phyloP scores from a whole-genome alignment of 129 eudicot species.

The Ambrosia artemisiifolia region DNA sequence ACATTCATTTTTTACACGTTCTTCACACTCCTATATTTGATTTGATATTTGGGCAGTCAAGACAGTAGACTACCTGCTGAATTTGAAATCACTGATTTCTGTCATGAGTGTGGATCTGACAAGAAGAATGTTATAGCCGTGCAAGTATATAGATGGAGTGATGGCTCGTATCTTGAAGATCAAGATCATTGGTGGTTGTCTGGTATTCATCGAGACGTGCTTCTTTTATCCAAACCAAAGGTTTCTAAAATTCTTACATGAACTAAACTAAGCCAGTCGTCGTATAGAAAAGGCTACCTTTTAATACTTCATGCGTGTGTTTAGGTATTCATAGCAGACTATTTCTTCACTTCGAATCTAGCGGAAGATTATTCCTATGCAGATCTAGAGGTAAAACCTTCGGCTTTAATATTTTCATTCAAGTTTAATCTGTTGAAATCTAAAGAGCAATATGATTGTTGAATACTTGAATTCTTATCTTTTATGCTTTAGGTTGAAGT shows the following conservation, averaged over 20 bases:
- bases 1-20: no score
- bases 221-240: slow-evolving; percentile 88
- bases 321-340: slow-evolving; percentile 88
- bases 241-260: slow-evolving; percentile 33
- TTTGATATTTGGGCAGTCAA: slow-evolving; percentile 61
- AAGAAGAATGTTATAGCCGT: slow-evolving; percentile 75
- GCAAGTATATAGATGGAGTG: slow-evolving; percentile 93
- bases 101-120: slow-evolving; percentile 77
- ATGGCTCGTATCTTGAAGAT: slow-evolving; percentile 98
- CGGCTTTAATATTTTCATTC: neutral
- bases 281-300: neutral
- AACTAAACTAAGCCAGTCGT: neutral
- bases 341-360: slow-evolving; percentile 73
- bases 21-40: slow-evolving; percentile 5
- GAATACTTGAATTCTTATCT: neutral
- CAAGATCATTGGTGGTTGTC: slow-evolving; percentile 99
- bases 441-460: slow-evolving; percentile 4
- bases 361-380: slow-evolving; percentile 55
- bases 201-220: slow-evolving; percentile 96
- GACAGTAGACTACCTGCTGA: slow-evolving; percentile 98
- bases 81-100: slow-evolving; percentile 77
- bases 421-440: neutral
- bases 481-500: slow-evolving; percentile 70
- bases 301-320: slow-evolving; percentile 13
- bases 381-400: slow-evolving; percentile 62